Base-by-base conservation (phyloP, 345 rosid genomes). In the Brassica cretica region DNA sequence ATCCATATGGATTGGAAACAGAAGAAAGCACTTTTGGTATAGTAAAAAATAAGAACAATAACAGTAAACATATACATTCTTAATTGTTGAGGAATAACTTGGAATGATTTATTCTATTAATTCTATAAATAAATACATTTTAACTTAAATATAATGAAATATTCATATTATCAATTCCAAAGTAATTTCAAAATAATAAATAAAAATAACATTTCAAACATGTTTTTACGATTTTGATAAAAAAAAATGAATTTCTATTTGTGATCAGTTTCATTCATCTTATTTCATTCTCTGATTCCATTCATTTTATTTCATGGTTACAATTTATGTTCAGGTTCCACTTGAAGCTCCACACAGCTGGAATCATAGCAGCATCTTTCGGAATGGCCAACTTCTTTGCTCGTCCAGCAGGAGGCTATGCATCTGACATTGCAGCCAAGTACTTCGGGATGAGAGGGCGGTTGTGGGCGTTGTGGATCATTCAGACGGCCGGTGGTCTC, bases 341-440 rank as follows among this genome's bases (percentile, higher is more conserved):
- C 69, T 82, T 83, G 62, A 85, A 88, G 61, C 87, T 88, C 37
- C 84, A 74, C 66, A 82, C 85, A 14, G 89, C 91, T 27, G 88
- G 89, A 8, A 81, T 84, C 27, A 81, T 88, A 73, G 89, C 88
- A 1, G 89, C 91, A 21, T 78, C 69, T 5, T 88, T 88, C 5
- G 91, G 89, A 1, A 83, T 88, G 87, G 91, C 91, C 12, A 88
- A 88, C 66, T 67, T 88, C 66, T 78, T 86, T 29, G 81, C 89
- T 2, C 91, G 89, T 4, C 89, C 89, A 30, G 33, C 84, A 10
- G 88, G 91, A 5, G 89, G 89, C 18, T 83, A 37, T 0, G 51
- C 80, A 15, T 88, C 91, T 0, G 91, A 85, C 65, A 0, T 80
- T 1, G 78, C 86, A 0, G 88, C 88, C 18, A 75, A 65, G 0